A percentile compares a stretch with the other conserved stretches of the same genome.
Evolutionary conservation across 148 eudicot genomes (phyloP).

Genomic region (Rhododendron griersonianum): DNA sequence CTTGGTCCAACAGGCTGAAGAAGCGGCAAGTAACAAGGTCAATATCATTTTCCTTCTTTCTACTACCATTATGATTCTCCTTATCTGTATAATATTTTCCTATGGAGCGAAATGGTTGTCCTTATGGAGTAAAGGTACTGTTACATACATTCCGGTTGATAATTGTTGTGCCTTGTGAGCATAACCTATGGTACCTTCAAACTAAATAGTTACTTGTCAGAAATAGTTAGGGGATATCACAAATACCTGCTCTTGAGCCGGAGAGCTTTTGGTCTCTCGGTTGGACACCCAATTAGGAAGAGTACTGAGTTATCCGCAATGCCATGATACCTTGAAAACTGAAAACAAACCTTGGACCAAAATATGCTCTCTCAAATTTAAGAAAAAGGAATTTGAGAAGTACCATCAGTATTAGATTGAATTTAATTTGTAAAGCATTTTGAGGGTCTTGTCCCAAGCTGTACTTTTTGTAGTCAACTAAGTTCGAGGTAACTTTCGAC

Average conservation of each 20-base stretch:
- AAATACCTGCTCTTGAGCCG: neutral
- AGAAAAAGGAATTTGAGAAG: neutral
- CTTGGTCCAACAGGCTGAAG: constrained; percentile 69
- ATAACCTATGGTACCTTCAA: neutral
- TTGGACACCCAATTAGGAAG: neutral
- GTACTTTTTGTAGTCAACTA: neutral
- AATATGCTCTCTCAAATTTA: neutral
- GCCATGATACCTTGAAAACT: neutral
- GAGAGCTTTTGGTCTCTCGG: neutral
- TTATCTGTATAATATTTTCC: neutral
- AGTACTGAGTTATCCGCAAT: neutral
- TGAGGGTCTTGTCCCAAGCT: neutral
- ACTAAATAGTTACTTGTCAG: neutral
- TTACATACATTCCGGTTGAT: neutral
- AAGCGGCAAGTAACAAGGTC: constrained; percentile 61
- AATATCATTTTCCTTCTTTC: constrained; percentile 5
- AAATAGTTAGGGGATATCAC: neutral
- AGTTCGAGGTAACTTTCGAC: neutral
- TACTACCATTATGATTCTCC: neutral
- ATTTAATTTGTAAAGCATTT: neutral
- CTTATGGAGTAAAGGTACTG: neutral
- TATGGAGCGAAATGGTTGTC: neutral
- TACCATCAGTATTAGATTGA: neutral
- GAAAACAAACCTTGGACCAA: neutral
- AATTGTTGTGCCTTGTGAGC: neutral